Base-by-base conservation (phyloP, 1,284 basidiomycete genomes). In the Abortiporus biennis region DNA sequence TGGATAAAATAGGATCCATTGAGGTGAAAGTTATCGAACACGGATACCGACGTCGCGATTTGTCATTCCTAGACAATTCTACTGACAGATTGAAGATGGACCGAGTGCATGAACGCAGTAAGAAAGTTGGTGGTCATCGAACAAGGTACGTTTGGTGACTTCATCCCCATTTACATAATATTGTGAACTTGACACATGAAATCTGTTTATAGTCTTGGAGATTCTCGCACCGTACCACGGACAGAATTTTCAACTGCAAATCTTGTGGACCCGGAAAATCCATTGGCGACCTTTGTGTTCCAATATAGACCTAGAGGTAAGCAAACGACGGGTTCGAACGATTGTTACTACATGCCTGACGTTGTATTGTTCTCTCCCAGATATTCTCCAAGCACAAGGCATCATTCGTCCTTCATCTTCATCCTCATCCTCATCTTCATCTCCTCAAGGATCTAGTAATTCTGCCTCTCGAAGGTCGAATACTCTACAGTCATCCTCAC, bases 101-200 rank as follows among this genome's bases (percentile, higher is more conserved):
- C 20, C 22, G 22, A 5, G 37, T 38, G 4, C 37, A 38, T 27
- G 37, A 38, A 27, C 37, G 37, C 8, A 38, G 37, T 25, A 38
- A 38, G 23, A 38, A 38, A 25, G 37, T 25, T 9, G 37, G 37
- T 6, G 24, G 22, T 25, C 37, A 38, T 38, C 24, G 37, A 15
- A 20, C 29, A 15, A 17, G 5, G 37, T 38, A 38, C 8, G 23
- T 24, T 38, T 15, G 11, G 11, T 6, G 6, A 5, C 15, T 13
- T 4, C 12, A 8, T 24, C n/a, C 37, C 6, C 15, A 21, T 27
- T 25, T 4, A 25, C 19, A 9, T 11, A 17, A 20, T 37, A n/a
- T 6, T 20, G 11, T 16, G 23, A 21, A 5, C 20, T 17, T 13
- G 20, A 21, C 5, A 5, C n/a, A n/a, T n/a, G n/a, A n/a, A n/a